These are phyloP conservation scores for Diplotaxis tenuifolia DNA, from an alignment of 345 rosid genomes.

Conservation along the genomic window DNA sequence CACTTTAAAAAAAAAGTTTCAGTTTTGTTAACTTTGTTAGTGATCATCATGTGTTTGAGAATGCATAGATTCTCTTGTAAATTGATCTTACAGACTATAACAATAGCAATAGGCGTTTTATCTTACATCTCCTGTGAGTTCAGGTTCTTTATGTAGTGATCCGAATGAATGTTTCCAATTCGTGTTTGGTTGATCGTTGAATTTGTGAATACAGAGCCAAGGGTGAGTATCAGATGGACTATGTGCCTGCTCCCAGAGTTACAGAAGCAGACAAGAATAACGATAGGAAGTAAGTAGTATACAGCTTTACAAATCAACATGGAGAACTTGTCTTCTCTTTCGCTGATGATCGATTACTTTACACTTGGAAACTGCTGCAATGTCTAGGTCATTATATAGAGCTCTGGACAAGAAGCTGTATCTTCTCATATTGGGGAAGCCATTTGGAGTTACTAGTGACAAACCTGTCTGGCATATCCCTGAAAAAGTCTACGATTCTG, in stretches of 20 bases:
- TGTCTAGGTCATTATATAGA: constrained; percentile 61
- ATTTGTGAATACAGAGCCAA: constrained; percentile 35
- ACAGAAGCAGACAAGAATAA: too few relatives aligned
- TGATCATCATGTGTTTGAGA: not conserved
- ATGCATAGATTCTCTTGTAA: not conserved
- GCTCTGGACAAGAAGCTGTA: constrained; percentile 85
- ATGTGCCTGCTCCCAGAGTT: too few relatives aligned
- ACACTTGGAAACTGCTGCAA: not conserved
- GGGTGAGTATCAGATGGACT: too few relatives aligned
- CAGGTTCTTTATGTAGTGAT: not conserved
- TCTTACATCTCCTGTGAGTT: not conserved
- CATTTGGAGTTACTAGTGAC: constrained; percentile 56
- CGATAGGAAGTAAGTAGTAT: constrained; percentile 68
- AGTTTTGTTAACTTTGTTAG: not conserved
- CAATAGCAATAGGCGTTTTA: not conserved
- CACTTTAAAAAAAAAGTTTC: not conserved
- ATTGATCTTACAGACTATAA: not conserved
- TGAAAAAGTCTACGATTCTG: too few relatives aligned
- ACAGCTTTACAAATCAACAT: not conserved
- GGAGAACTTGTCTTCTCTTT: not conserved
- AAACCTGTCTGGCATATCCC: too few relatives aligned
- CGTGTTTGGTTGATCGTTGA: constrained; percentile 18
- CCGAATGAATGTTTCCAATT: not conserved
- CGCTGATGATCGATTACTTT: too few relatives aligned
- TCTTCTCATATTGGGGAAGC: constrained; percentile 70